Base-by-base conservation (phyloP, 2,329 filamentous ascomycete genomes). In the Calonectria henricotiae region DNA sequence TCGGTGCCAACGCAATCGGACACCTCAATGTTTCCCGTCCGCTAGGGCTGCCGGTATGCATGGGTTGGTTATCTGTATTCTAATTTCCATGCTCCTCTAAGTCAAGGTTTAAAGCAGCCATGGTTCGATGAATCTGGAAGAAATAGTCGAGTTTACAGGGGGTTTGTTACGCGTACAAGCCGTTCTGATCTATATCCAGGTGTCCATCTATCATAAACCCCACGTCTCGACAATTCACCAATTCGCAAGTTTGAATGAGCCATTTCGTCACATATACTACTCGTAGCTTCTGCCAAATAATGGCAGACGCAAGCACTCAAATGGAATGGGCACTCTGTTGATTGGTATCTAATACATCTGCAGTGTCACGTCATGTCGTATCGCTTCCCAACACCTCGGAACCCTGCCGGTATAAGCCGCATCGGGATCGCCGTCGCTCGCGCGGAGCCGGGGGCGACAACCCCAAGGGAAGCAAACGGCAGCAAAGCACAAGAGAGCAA, bases 341-440 rank as follows among this genome's bases (percentile, higher is more conserved):
- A 54, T 46, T 44, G 39, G 37, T 41, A 43, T 37, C 37, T 27
- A 17, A 35, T 20, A 13, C 27, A 5, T 20, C 43, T 54, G n/a
- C 27, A 39, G 27, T n/a, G 47, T 65, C 49, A 65, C 39, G 37
- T 58, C 51, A 37, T 43, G 49, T 65, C 27, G 32, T 32, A 23
- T 54, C 37, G 37, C 46, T 41, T 58, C 51, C 60, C 58, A 54
- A 49, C 20, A 17, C 63, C 32, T 54, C 66, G 46, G 32, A 49
- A 54, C 65, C 68, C 65, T 62, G 44, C 58, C 47, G 32, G 37
- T 23, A 66, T 41, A 67, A 55, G 49, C 70, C 73, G 70, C 72
- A 74, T 74, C 75, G 75, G 75, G 72, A 76, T 76, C 73, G 73
- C 75, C 75, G 75, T 74, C 73, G 68, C 68, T 74, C 71, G 68